Evolutionary conservation across 192 early-diverging fungal genomes (phyloP).

Genomic region (Globomyces pollinis-pini): DNA sequence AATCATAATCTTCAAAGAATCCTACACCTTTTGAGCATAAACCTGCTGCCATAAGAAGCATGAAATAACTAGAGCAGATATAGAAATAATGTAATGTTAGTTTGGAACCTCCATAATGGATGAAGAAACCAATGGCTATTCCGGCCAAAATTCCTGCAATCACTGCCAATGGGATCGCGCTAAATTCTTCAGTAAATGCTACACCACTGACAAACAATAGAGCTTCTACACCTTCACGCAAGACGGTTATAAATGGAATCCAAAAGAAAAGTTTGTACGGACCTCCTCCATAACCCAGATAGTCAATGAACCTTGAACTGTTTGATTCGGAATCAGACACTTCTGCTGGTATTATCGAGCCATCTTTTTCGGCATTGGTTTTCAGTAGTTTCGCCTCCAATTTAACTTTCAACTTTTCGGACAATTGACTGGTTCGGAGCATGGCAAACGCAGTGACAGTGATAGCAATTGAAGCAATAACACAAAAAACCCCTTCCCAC

Average conservation of each 20-base stretch:
- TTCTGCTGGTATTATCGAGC: no score
- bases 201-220: slow-evolving; percentile 85
- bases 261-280: slow-evolving; percentile 48
- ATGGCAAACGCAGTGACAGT: slow-evolving; percentile 77
- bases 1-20: slow-evolving; percentile 59
- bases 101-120: slow-evolving; percentile 62
- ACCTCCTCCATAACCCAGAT: background rate
- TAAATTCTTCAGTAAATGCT: slow-evolving; percentile 50
- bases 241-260: slow-evolving; percentile 76
- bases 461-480: slow-evolving; percentile 72
- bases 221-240: slow-evolving; percentile 85
- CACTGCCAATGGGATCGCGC: slow-evolving; percentile 73
- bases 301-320: background rate
- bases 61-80: slow-evolving; percentile 54
- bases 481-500: slow-evolving; percentile 78
- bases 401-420: slow-evolving; percentile 71
- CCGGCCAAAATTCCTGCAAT: slow-evolving; percentile 66
- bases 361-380: slow-evolving; percentile 3
- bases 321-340: no score
- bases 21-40: slow-evolving; percentile 62
- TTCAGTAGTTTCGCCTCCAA: slow-evolving; percentile 39
- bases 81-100: slow-evolving; percentile 76
- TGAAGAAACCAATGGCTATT: slow-evolving; percentile 57
- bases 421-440: slow-evolving; percentile 61
- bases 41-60: slow-evolving; percentile 78